These are phyloP conservation scores for Psilocybe mexicana DNA, from an alignment of 1,284 basidiomycete species.

Conservation along the genomic window DNA sequence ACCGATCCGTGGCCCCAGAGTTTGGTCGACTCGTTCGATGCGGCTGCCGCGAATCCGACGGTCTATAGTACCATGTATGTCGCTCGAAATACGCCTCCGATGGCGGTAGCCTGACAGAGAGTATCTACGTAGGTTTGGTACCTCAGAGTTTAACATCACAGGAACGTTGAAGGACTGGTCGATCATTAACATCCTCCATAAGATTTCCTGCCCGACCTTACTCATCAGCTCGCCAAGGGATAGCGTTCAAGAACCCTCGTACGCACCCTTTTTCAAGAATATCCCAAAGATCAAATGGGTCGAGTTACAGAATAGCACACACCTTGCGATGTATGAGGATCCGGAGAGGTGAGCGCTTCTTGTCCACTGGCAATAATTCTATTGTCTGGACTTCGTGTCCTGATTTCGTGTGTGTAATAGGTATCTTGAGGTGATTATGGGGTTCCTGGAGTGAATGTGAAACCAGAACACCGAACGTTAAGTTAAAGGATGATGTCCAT, in stretches of 20 bases:
- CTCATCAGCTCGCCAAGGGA: slow-evolving; percentile 20
- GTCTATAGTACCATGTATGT: slow-evolving; percentile 23
- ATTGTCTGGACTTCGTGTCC: too few relatives aligned
- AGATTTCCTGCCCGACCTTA: slow-evolving; percentile 19
- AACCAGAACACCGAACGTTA: too few relatives aligned
- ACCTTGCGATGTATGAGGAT: slow-evolving; percentile 16
- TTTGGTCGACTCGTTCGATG: slow-evolving; percentile 16
- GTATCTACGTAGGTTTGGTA: slow-evolving; percentile 19
- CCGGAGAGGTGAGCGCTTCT: slow-evolving; percentile 9
- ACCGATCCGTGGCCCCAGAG: slow-evolving; percentile 28
- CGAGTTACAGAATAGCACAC: slow-evolving; percentile 13
- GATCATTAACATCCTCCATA: slow-evolving; percentile 17
- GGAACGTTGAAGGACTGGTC: slow-evolving; percentile 22
- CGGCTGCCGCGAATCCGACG: slow-evolving; percentile 20
- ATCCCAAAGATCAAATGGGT: slow-evolving; percentile 23
- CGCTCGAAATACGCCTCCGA: too few relatives aligned
- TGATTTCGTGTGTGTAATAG: background rate
- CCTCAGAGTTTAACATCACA: slow-evolving; percentile 20
- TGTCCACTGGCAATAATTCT: background rate
- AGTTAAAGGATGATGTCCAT: too few relatives aligned
- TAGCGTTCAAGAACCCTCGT: slow-evolving; percentile 19
- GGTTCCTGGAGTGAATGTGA: background rate
- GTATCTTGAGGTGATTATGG: background rate
- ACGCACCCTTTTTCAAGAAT: slow-evolving; percentile 18
- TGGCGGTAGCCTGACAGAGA: too few relatives aligned